phyloP scores from a whole-genome alignment of 192 early-diverging fungal species.

The Pecoramyces ruminantium region DNA sequence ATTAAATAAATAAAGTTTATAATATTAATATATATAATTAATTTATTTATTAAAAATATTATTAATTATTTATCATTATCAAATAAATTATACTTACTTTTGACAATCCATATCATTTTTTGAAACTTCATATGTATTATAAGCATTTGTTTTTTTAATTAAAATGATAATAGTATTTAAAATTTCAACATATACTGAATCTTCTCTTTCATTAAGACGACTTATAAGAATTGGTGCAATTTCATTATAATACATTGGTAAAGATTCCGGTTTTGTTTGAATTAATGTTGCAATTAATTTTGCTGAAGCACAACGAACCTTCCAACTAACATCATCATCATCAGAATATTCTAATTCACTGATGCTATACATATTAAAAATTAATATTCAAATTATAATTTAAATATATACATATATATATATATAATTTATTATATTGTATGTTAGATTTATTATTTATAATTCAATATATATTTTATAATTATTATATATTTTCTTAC shows the following conservation, averaged over 20 bases:
- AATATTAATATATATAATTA: no score
- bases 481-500: slow-evolving; percentile 12
- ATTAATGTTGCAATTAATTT: slow-evolving; percentile 48
- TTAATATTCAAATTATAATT: no score
- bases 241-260: slow-evolving; percentile 37
- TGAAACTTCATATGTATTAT: neutral
- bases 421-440: no score
- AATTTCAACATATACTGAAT: slow-evolving; percentile 65
- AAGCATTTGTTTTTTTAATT: slow-evolving; percentile 23
- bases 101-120: neutral
- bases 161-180: slow-evolving; percentile 51
- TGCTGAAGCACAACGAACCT: slow-evolving; percentile 64
- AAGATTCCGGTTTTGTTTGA: slow-evolving; percentile 48
- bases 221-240: slow-evolving; percentile 56
- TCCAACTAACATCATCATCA: slow-evolving; percentile 85
- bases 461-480: no score
- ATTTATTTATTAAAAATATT: no score
- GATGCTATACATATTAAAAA: neutral
- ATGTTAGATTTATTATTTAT: no score
- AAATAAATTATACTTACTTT: neutral
- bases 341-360: slow-evolving; percentile 59
- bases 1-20: no score
- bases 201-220: slow-evolving; percentile 72
- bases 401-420: no score
- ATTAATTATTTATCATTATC: no score